Evolutionary conservation across 2,329 filamentous ascomycete species (phyloP), one percentile per base, ranked within the genome.

Genomic region (Fusarium sp.): DNA sequence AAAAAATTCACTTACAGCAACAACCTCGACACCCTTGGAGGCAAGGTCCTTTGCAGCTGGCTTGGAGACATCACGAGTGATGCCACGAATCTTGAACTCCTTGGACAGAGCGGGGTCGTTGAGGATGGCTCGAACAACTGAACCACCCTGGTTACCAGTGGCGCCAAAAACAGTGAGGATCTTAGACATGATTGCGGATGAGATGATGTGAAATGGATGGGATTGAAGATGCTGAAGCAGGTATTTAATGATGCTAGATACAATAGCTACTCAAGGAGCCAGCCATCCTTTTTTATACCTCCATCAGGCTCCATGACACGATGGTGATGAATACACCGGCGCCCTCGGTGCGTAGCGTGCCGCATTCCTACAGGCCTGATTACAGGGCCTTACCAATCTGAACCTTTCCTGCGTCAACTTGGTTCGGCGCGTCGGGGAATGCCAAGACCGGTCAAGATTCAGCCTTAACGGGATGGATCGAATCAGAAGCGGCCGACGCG

Each of bases 131-230:
- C 74, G 65, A 60, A 85, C 77, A 29, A 86, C 82, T 29, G 83
- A 83, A 34, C 81, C 81, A 42, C 84, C 84, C 73, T 86, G 84
- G 65, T 80, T 79, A 61, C 83, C 83, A 3, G 83, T 85, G 57
- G 82, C 82, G 25, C 83, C 83, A 54, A 84, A 84, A n/a, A 83
- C 81, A 11, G 79, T 78, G 20, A 81, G 67, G 50, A 81, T 74
- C 64, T 80, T 80, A 69, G 81, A 81, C 77, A 79, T 68, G 46
- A 6, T 29, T 7, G 3, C 6, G 20, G 6, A 29, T 11, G 1
- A 23, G 3, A 4, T 34, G 40, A 29, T 29, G 14, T 18, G 27
- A 14, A 40, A 20, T 14, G 0, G 8, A 2, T 51, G 6, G 9
- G 25, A 53, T 40, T 58, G 31, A 11, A 25, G 46, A 55, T 49